phyloP scores from a whole-genome alignment of 257 asterid genomes.

The Euphrasia confusa region DNA sequence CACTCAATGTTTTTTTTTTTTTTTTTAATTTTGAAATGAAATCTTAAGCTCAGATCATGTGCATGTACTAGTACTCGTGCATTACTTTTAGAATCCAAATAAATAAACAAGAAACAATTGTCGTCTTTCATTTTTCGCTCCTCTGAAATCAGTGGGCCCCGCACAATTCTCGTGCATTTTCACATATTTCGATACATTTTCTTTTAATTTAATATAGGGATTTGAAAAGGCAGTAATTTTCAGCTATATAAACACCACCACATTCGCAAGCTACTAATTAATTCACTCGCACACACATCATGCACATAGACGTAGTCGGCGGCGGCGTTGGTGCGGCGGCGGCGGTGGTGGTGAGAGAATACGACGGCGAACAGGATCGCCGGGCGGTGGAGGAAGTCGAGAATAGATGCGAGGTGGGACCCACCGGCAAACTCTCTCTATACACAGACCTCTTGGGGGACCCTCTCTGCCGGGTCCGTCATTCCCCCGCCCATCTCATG shows the following conservation, averaged over 20 bases:
- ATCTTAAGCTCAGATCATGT: not conserved
- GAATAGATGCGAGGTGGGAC: conserved; percentile 74
- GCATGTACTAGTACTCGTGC: not conserved
- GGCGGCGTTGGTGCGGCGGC: conserved; percentile 23
- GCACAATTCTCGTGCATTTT: too few relatives aligned
- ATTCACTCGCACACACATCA: too few relatives aligned
- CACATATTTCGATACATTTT: too few relatives aligned
- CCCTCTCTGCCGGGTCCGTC: conserved; percentile 89
- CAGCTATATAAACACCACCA: conserved; percentile 25
- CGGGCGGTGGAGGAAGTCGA: conserved; percentile 70
- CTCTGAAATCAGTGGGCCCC: too few relatives aligned
- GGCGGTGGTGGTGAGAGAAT: conserved; percentile 61
- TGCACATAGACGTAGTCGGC: conserved; percentile 13
- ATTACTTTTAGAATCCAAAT: not conserved
- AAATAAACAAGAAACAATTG: too few relatives aligned
- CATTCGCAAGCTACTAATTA: not conserved
- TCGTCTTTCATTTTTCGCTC: too few relatives aligned
- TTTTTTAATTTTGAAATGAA: too few relatives aligned
- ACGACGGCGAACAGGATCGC: conserved; percentile 47
- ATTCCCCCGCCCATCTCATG: conserved; percentile 87
- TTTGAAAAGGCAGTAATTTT: conserved; percentile 22
- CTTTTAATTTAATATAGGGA: too few relatives aligned
- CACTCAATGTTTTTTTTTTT: too few relatives aligned
- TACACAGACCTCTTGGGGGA: conserved; percentile 86
- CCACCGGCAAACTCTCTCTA: conserved; percentile 62